These are phyloP conservation scores for Paspalum vaginatum DNA, from an alignment of 176 grass and related monocot genomes.

Conservation along the genomic window DNA sequence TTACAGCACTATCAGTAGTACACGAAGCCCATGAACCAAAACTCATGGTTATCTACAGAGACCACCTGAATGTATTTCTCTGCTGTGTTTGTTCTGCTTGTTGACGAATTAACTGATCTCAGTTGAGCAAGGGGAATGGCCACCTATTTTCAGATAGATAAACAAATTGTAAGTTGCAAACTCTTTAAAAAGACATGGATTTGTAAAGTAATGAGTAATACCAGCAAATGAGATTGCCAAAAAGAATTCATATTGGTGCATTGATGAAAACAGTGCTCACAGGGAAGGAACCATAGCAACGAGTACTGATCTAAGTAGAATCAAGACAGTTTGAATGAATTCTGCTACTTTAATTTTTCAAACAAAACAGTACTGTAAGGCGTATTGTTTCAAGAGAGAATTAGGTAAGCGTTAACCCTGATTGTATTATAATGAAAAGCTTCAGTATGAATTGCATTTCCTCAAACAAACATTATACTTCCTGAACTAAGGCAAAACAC, in stretches of 20 bases:
- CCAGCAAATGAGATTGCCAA: not conserved
- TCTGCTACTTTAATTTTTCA: not conserved
- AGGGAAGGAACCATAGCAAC: not conserved
- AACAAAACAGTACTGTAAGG: not conserved
- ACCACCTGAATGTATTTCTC: constrained; percentile 97
- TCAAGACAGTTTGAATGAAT: not conserved
- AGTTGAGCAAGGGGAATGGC: constrained; percentile 76
- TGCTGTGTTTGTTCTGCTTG: constrained; percentile 70
- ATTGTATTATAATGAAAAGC: not conserved
- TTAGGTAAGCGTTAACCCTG: not conserved
- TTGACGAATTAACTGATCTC: constrained; percentile 69
- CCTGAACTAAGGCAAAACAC: not conserved
- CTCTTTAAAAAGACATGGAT: not conserved
- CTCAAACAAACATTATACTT: not conserved
- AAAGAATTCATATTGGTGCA: not conserved
- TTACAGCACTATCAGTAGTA: constrained; percentile 92
- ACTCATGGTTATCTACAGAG: constrained; percentile 90
- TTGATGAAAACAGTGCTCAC: not conserved
- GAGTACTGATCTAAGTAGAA: not conserved
- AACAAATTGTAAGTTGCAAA: constrained; percentile 2
- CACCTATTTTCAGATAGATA: constrained; percentile 53
- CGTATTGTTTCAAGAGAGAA: not conserved
- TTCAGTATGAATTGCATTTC: not conserved
- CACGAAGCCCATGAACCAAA: constrained; percentile 98
- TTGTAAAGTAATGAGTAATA: not conserved